Conservation (phyloP, 2,329 filamentous ascomycete genomes). For the Zymoseptoria pseudotritici region DNA sequence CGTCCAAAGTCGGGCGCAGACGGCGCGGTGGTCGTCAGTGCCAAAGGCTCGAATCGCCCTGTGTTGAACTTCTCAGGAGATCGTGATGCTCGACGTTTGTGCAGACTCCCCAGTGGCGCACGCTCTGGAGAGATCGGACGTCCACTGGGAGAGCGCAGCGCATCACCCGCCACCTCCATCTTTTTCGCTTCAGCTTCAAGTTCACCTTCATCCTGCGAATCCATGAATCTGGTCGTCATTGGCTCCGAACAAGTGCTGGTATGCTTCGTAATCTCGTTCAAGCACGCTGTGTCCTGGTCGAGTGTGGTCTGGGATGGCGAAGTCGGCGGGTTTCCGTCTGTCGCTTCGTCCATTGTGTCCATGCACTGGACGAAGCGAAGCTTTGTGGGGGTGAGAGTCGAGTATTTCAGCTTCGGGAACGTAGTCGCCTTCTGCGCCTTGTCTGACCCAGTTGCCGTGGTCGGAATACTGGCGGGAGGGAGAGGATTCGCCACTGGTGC, state of each 20-base stretch:
- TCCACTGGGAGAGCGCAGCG: background rate
- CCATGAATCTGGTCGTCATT: conserved; percentile 12
- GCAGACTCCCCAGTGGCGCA: conserved; percentile 12
- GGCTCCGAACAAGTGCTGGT: conserved; percentile 15
- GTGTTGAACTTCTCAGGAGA: conserved; percentile 25
- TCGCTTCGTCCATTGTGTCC: background rate
- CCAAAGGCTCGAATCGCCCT: conserved; percentile 20
- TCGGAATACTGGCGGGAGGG: background rate
- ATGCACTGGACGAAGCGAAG: conserved; percentile 8
- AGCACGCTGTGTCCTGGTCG: conserved; percentile 10
- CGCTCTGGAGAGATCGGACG: background rate
- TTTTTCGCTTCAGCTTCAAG: background rate
- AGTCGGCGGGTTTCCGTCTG: conserved; percentile 11
- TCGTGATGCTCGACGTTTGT: conserved; percentile 19
- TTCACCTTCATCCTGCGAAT: conserved; percentile 4
- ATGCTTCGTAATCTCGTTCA: conserved; percentile 5
- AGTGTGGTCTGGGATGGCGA: conserved; percentile 10
- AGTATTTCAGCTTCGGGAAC: conserved; percentile 9
- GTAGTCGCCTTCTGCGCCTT: conserved; percentile 7
- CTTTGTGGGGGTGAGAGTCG: conserved; percentile 5
- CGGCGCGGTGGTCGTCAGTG: conserved; percentile 10
- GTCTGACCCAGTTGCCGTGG: conserved; percentile 5
- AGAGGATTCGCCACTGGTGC: conserved; percentile 1
- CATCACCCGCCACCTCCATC: background rate
- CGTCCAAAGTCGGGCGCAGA: background rate